Percentiles rank a stretch among this genome's conserved stretches.
phyloP scores from a whole-genome alignment of 2,329 filamentous ascomycete genomes.

The Aspergillus unguis region DNA sequence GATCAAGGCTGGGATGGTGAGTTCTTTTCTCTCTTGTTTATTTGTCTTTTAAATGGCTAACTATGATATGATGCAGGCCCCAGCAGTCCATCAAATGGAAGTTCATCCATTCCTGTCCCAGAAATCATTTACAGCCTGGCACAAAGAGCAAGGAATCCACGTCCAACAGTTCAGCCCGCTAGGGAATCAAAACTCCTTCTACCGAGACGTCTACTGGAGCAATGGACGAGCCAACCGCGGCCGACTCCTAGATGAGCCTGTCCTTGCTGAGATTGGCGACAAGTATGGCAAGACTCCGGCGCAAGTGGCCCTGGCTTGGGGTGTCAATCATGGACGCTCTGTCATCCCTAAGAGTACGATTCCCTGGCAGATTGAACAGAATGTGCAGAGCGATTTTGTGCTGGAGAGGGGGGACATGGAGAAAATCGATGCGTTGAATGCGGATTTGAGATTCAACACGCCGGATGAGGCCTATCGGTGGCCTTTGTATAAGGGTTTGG shows the following conservation, averaged over 20 bases:
- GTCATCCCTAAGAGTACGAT: conserved; percentile 24
- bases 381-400: conserved; percentile 23
- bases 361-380: conserved; percentile 23
- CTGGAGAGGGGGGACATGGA: conserved; percentile 20
- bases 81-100: conserved; percentile 63
- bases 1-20: conserved; percentile 21
- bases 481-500: conserved; percentile 41
- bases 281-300: conserved; percentile 52
- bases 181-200: conserved; percentile 59
- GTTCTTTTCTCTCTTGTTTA: background rate
- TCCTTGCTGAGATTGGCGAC: conserved; percentile 52
- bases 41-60: background rate
- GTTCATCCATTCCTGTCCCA: conserved; percentile 57
- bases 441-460: conserved; percentile 57
- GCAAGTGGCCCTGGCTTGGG: conserved; percentile 42
- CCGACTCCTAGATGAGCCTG: conserved; percentile 45
- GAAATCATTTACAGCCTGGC: conserved; percentile 49
- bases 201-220: conserved; percentile 28
- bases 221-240: conserved; percentile 13
- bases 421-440: conserved; percentile 38
- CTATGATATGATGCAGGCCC: conserved; percentile 35
- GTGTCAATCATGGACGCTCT: conserved; percentile 21
- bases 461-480: conserved; percentile 34
- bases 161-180: conserved; percentile 60
- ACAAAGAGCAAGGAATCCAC: conserved; percentile 52